A percentile compares a stretch with the other conserved stretches of the same genome.
Evolutionary conservation across 768 basidiomycete genomes (phyloP).

Genomic region (Trametes gibbosa): DNA sequence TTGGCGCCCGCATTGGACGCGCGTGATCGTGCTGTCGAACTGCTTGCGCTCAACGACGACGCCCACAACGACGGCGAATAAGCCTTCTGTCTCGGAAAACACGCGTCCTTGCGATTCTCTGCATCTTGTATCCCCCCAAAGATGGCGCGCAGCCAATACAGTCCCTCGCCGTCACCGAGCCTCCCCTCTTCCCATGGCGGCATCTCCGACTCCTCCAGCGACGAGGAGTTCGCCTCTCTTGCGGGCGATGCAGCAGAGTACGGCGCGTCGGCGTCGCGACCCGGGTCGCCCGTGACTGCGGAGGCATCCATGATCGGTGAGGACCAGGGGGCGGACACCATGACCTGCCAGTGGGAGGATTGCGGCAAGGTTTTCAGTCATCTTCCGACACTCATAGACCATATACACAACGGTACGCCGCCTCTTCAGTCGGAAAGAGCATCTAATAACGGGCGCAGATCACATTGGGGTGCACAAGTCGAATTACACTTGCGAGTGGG

Average conservation of each 20-base stretch:
- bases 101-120: too few relatives aligned
- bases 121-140: too few relatives aligned
- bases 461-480: slow-evolving; percentile 85
- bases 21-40: too few relatives aligned
- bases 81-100: too few relatives aligned
- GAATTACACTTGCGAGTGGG: slow-evolving; percentile 88
- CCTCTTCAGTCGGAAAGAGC: not conserved
- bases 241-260: slow-evolving; percentile 14
- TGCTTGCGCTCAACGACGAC: not conserved
- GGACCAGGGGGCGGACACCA: slow-evolving; percentile 47
- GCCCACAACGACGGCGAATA: not conserved
- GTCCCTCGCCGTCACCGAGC: slow-evolving; percentile 38
- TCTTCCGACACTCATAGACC: slow-evolving; percentile 72
- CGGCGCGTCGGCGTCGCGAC: slow-evolving; percentile 36
- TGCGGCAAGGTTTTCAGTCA: slow-evolving; percentile 74
- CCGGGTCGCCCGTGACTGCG: slow-evolving; percentile 36
- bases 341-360: slow-evolving; percentile 81
- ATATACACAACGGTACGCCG: slow-evolving; percentile 74
- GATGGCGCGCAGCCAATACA: slow-evolving; percentile 36
- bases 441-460: slow-evolving; percentile 37
- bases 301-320: slow-evolving; percentile 19
- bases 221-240: slow-evolving; percentile 15
- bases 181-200: slow-evolving; percentile 18
- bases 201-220: slow-evolving; percentile 27
- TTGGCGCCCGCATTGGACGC: not conserved